Evolutionary conservation across 176 grass and related monocot genomes (phyloP).

Genomic region (Paspalum vaginatum): DNA sequence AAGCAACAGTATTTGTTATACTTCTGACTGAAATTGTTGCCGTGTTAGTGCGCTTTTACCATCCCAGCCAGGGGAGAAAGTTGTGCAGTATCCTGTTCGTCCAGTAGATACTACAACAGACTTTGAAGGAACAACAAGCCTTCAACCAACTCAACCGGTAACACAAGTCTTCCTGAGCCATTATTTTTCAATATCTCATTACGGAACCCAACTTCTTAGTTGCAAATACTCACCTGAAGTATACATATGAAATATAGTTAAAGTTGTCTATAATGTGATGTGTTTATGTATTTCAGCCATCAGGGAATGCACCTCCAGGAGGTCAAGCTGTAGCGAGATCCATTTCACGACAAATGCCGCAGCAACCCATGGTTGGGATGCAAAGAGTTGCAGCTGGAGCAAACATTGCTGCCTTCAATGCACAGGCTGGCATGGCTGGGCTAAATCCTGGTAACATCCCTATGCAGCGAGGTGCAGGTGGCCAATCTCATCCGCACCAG

Average conservation of each 20-base stretch:
- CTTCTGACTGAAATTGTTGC: slow-evolving; percentile 36
- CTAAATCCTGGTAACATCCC: slow-evolving; percentile 81
- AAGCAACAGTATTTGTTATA: slow-evolving; percentile 11
- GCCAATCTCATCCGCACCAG: slow-evolving; percentile 85
- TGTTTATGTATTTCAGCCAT: slow-evolving; percentile 56
- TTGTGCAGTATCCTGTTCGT: slow-evolving; percentile 79
- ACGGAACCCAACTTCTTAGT: not conserved
- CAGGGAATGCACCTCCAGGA: slow-evolving; percentile 69
- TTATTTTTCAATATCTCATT: slow-evolving; percentile 19
- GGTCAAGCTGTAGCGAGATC: slow-evolving; percentile 62
- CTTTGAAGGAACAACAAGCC: slow-evolving; percentile 93
- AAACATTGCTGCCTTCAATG: slow-evolving; percentile 66
- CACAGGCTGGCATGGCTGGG: slow-evolving; percentile 72
- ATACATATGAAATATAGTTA: slow-evolving; percentile 4
- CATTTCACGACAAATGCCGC: slow-evolving; percentile 77
- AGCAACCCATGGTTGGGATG: slow-evolving; percentile 73
- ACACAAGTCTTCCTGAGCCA: slow-evolving; percentile 10
- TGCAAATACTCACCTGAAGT: slow-evolving; percentile 18
- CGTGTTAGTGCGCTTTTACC: slow-evolving; percentile 78
- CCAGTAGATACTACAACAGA: slow-evolving; percentile 92
- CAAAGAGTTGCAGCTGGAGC: slow-evolving; percentile 62
- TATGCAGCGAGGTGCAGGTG: slow-evolving; percentile 73
- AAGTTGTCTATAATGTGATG: not conserved
- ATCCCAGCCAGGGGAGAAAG: slow-evolving; percentile 85
- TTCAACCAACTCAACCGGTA: slow-evolving; percentile 95